These are phyloP conservation scores for Neonothopanus nambi DNA, from an alignment of 1,284 basidiomycete genomes.

Conservation along the genomic window DNA sequence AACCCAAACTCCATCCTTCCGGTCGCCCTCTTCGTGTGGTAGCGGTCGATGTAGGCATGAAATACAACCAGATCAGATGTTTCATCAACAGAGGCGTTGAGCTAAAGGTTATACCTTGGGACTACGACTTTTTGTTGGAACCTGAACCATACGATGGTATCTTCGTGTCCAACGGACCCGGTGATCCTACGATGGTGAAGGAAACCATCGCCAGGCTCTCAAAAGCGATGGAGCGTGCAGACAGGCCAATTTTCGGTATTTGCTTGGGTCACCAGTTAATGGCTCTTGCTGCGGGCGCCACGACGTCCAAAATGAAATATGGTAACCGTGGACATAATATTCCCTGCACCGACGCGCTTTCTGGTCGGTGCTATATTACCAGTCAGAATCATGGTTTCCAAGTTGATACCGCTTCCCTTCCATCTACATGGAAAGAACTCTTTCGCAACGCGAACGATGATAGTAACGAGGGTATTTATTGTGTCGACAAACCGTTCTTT, in stretches of 20 bases:
- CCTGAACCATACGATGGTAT: slow-evolving; percentile 89
- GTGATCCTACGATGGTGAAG: slow-evolving; percentile 88
- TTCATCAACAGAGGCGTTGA: slow-evolving; percentile 93
- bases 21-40: slow-evolving; percentile 83
- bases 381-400: slow-evolving; percentile 99
- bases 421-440: slow-evolving; percentile 88
- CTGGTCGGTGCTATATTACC: slow-evolving; percentile 97
- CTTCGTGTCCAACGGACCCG: slow-evolving; percentile 98
- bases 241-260: slow-evolving; percentile 95
- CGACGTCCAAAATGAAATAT: slow-evolving; percentile 98
- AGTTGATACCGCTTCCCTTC: slow-evolving; percentile 83
- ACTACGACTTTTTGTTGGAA: slow-evolving; percentile 86
- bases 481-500: slow-evolving; percentile 90
- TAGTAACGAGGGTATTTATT: slow-evolving; percentile 98
- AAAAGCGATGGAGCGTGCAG: slow-evolving; percentile 70
- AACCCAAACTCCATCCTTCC: slow-evolving; percentile 74
- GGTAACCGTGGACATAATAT: slow-evolving; percentile 99
- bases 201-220: slow-evolving; percentile 75
- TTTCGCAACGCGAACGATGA: slow-evolving; percentile 98
- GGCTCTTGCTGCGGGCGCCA: slow-evolving; percentile 91
- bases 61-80: slow-evolving; percentile 99
- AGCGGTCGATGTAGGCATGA: slow-evolving; percentile 98
- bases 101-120: slow-evolving; percentile 97
- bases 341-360: slow-evolving; percentile 93
- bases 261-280: slow-evolving; percentile 98